Base-by-base conservation (phyloP, 768 basidiomycete genomes). In the Termitomyces bulborhizus region DNA sequence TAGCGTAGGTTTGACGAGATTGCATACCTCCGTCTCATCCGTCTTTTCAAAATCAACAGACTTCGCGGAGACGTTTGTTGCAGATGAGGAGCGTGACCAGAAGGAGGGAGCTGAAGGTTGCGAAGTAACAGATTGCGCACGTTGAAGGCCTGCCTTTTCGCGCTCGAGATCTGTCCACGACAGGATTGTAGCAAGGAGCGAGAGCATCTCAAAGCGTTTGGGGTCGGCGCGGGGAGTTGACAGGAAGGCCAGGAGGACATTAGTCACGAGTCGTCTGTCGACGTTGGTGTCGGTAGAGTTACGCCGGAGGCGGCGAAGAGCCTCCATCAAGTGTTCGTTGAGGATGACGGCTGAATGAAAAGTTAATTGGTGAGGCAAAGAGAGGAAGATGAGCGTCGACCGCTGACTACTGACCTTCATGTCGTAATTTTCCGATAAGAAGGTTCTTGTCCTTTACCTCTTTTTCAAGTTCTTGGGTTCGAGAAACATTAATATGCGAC, bases 291-390 rank as follows among this genome's bases (percentile, higher is more conserved):
- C 96, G 6, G 90, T 82, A 0, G 91, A 86, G 56, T 85, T 90
- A 60, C 86, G 87, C 45, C 93, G 85, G 48, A 99, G 79, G 24
- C 97, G 86, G 12, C 96, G 90, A n/a, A 99, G 81, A 3, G 97
- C 97, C 70, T 98, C 96, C 63, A 94, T 97, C 11, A 99, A 77
- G 64, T 99, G 97, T 66, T 98, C 97, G 61, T 98, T 98, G 67
- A 95, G 85, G 56, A 98, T 96, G 13, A 99, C 93, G 49, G 89
- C 96, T 96, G 60, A 12, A 58, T 21, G 39, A 8, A 34, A n/a
- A 26, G 51, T 43, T 34, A 61, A 54, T 29, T 45, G 51, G n/a
- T 57, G 43, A 45, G 24, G 15, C 32, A 21, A 21, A 21, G 24
- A 21, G 27, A 32, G 44, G 50, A 32, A 26, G 11, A 24, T 18